These are phyloP conservation scores for Thermoascus crustaceus DNA, from an alignment of 2,329 filamentous ascomycete species.

Conservation along the genomic window DNA sequence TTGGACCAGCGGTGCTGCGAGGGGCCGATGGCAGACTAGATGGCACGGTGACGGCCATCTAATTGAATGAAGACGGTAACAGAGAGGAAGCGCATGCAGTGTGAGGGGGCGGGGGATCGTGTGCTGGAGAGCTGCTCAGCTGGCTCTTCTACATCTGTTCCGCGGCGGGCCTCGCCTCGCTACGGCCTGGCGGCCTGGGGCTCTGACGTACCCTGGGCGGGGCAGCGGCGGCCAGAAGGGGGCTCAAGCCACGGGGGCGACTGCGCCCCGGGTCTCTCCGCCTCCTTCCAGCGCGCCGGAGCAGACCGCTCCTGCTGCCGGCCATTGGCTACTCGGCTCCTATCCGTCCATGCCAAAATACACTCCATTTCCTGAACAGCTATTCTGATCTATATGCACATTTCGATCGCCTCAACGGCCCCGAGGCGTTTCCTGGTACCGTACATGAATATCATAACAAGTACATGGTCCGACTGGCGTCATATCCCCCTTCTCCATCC, in stretches of 20 bases:
- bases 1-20: constrained; percentile 1
- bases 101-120: not conserved
- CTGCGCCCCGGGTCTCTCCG: no score
- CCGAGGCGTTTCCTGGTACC: not conserved
- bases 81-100: not conserved
- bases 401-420: not conserved
- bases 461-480: not conserved
- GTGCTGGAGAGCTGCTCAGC: not conserved
- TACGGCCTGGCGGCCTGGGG: constrained; percentile 4
- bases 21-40: not conserved
- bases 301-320: no score
- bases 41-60: not conserved
- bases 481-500: not conserved
- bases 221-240: constrained; percentile 2
- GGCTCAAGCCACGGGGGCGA: no score
- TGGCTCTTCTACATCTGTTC: not conserved
- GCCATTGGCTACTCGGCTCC: not conserved
- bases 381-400: constrained; percentile 1
- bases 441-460: not conserved
- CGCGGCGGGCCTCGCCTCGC: not conserved
- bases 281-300: no score
- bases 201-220: constrained; percentile 10
- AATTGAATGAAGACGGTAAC: constrained; percentile 5
- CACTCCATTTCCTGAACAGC: no score
- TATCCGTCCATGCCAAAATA: no score